phyloP scores from a whole-genome alignment of 192 early-diverging fungal genomes.

The Coemansia sp. region DNA sequence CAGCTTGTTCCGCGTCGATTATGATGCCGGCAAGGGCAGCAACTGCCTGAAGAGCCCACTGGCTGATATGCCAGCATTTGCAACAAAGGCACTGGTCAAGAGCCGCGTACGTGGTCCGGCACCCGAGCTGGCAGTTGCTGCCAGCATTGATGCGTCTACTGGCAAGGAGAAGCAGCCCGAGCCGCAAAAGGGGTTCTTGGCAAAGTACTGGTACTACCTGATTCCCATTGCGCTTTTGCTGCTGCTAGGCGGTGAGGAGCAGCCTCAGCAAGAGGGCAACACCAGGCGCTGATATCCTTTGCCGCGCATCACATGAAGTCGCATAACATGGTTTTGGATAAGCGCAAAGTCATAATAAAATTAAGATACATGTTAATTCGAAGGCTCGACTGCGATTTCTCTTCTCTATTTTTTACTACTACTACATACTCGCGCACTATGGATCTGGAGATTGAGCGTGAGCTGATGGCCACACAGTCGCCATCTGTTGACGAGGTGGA shows the following conservation, averaged over 20 bases:
- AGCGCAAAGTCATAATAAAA: background rate
- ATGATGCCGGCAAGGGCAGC: constrained; percentile 28
- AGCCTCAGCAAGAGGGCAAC: constrained; percentile 48
- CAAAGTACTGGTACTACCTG: constrained; percentile 65
- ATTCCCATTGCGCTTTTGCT: constrained; percentile 56
- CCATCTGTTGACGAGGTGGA: constrained; percentile 8
- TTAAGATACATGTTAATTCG: no score
- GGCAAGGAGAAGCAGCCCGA: constrained; percentile 53
- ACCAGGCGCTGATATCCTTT: constrained; percentile 18
- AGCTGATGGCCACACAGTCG: constrained; percentile 20
- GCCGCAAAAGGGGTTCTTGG: constrained; percentile 58
- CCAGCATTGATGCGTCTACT: constrained; percentile 29
- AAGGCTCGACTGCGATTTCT: no score
- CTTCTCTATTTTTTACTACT: no score
- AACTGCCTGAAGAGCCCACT: constrained; percentile 13
- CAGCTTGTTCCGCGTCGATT: constrained; percentile 39
- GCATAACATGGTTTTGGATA: background rate
- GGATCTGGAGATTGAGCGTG: constrained; percentile 39
- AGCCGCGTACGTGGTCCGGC: constrained; percentile 21
- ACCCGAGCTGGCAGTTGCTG: constrained; percentile 34
- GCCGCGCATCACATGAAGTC: background rate
- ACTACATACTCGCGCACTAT: background rate
- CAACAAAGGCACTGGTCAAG: constrained; percentile 26
- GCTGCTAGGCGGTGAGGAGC: constrained; percentile 44
- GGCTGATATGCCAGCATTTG: background rate